Evolutionary conservation across 371 early-diverging fungal species (phyloP), one percentile per base, ranked within the genome.

Genomic region (Amoeboaphelidium occidentale): DNA sequence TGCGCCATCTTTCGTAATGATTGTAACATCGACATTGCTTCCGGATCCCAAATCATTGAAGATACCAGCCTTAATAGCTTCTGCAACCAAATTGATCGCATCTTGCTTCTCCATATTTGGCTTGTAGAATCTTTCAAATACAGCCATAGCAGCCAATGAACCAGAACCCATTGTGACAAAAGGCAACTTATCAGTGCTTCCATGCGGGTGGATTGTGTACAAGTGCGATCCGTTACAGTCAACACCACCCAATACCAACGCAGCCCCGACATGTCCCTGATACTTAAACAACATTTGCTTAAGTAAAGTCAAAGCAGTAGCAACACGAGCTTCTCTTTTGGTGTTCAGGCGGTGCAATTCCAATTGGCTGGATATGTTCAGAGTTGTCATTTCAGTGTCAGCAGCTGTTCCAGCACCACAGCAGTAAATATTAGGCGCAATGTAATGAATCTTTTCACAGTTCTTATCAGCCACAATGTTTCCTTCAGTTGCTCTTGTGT

Each of bases 351-450:
- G 61, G 62, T 96, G 97, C 54, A 97, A 72, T 60, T 86, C 89
- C 51, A 98, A 72, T 63, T 92, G 81, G 55, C 83, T 84, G 52
- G 81, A 74, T 55, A 94, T 91, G 66, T 92, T 73, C 49, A 72
- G 75, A 24, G 97, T 97, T 0, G 97, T 89, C 58, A 84, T 81
- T 58, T 90, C 86, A 23, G 97, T 97, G 70, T 99, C 99, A 12
- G 98, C 99, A 27, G 98, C 98, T 21, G 98, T 98, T 59, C 99
- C 98, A 23, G 98, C 99, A 57, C 99, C 98, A 65, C 96, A 92
- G 66, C 97, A 96, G 69, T 90, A 94, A 74, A 99, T 97, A 68
- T 97, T 97, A 57, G 96, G 96, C 44, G 96, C 83, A 51, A 99
- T 72, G 58, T 88, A 87, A 65, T 97, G 98, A 52, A 99, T 92